These are phyloP conservation scores for Staphylotrichum tortipilum DNA, from an alignment of 495 filamentous ascomycete species.

Conservation along the genomic window DNA sequence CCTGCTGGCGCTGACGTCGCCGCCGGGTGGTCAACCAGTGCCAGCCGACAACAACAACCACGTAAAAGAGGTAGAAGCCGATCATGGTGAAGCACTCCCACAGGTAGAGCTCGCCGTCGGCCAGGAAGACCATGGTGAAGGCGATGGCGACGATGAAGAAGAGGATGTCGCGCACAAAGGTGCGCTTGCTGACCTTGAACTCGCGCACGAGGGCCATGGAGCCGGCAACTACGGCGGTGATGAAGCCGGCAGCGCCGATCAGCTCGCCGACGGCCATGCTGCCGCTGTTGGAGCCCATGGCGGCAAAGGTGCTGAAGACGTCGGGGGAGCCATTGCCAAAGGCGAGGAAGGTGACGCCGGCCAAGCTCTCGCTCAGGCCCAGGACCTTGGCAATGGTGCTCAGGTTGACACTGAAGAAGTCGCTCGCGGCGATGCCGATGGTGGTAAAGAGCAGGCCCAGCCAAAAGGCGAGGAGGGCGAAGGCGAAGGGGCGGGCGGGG, in stretches of 20 bases:
- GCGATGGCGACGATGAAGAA: constrained; percentile 85
- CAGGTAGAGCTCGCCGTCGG: constrained; percentile 71
- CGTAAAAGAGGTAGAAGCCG: constrained; percentile 84
- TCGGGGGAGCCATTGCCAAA: constrained; percentile 99
- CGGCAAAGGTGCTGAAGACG: constrained; percentile 96
- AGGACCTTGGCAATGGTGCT: constrained; percentile 81
- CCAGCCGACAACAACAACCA: constrained; percentile 79
- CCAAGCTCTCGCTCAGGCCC: constrained; percentile 90
- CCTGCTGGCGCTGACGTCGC: constrained; percentile 51
- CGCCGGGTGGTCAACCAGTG: constrained; percentile 70
- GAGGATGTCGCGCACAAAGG: constrained; percentile 84
- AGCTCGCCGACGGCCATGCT: constrained; percentile 94
- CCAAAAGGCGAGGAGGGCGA: constrained; percentile 71
- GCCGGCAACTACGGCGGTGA: constrained; percentile 94
- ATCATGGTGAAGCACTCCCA: constrained; percentile 94
- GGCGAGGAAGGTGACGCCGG: constrained; percentile 92
- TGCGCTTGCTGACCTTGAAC: constrained; percentile 79
- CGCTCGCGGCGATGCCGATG: constrained; percentile 95
- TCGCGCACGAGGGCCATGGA: constrained; percentile 94
- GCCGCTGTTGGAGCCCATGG: constrained; percentile 92
- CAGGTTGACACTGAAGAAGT: constrained; percentile 96
- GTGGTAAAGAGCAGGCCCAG: constrained; percentile 88
- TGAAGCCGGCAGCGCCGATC: constrained; percentile 92
- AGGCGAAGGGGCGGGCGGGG: constrained; percentile 64
- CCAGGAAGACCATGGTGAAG: constrained; percentile 82